Evolutionary conservation across 306 rosid genomes (phyloP).

Genomic region (apple (Malus domestica)): ASM211411v1 NC_041803.1:4657001-4657500

Average conservation of each 20-base stretch:
- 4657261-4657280: neutral
- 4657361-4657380: conserved; percentile 53
- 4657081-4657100: neutral
- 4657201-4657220: neutral
- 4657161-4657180: neutral
- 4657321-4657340: conserved; percentile 15
- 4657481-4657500: conserved; percentile 39
- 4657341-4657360: conserved; percentile 40
- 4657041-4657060: conserved; percentile 46
- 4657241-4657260: neutral
- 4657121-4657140: neutral
- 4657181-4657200: neutral
- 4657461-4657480: conserved; percentile 9
- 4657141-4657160: neutral
- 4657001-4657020: neutral
- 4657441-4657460: conserved; percentile 21
- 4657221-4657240: neutral
- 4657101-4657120: neutral
- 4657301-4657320: conserved; percentile 12
- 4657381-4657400: conserved; percentile 47
- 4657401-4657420: conserved; percentile 58
- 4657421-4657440: conserved; percentile 30
- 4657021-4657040: neutral
- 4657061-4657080: conserved; percentile 11
- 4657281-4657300: neutral